A percentile compares a stretch with the other conserved stretches of the same genome.
These are phyloP conservation scores for Crepidotus variabilis DNA, from an alignment of 768 basidiomycete genomes.

Conservation along the genomic window DNA sequence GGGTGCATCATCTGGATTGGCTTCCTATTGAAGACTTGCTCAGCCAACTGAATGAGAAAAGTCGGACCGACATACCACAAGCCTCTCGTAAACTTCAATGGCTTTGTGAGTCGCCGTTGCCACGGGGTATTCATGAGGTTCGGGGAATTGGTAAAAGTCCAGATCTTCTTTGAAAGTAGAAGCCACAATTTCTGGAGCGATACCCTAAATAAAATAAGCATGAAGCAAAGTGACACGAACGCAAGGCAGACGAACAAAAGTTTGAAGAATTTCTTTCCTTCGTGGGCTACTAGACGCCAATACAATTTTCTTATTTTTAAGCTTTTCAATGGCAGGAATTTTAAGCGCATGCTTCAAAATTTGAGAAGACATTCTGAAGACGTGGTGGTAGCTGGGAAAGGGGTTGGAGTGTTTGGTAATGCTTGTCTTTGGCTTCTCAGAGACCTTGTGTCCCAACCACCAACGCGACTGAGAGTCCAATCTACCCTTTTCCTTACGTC, in stretches of 20 bases:
- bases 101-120: slow-evolving; percentile 35
- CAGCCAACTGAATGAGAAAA: neutral
- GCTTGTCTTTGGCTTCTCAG: neutral
- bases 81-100: slow-evolving; percentile 32
- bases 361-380: slow-evolving; percentile 30
- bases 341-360: slow-evolving; percentile 64
- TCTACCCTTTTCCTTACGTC: neutral
- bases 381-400: neutral
- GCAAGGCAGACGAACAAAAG: slow-evolving; percentile 49
- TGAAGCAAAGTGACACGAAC: slow-evolving; percentile 18
- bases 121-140: slow-evolving; percentile 40
- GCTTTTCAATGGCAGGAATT: slow-evolving; percentile 57
- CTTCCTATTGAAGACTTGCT: slow-evolving; percentile 53
- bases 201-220: slow-evolving; percentile 24
- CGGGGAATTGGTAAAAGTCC: slow-evolving; percentile 58
- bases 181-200: slow-evolving; percentile 38
- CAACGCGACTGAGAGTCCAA: neutral
- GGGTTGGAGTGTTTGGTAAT: neutral
- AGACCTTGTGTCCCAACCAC: no score
- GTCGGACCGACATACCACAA: slow-evolving; percentile 25
- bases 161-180: slow-evolving; percentile 77
- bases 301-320: slow-evolving; percentile 73
- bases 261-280: slow-evolving; percentile 76
- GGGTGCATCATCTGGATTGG: slow-evolving; percentile 32
- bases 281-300: slow-evolving; percentile 87